Evolutionary conservation across 1,284 basidiomycete species (phyloP), one percentile per base, ranked within the genome.

Genomic region (Ceratobasidium sp.): DNA sequence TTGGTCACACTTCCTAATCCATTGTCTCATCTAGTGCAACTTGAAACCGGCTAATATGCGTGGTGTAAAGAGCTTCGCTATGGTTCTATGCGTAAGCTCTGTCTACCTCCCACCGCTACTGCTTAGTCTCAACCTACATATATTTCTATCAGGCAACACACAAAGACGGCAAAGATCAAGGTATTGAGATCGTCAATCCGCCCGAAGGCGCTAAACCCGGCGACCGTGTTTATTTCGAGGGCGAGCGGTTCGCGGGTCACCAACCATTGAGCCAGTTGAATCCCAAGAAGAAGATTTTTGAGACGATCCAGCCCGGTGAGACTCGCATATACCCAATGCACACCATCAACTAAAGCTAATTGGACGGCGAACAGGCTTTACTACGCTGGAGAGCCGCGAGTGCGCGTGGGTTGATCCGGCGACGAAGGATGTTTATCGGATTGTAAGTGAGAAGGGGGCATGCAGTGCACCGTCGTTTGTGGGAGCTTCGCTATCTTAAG

Each of bases 281-380:
- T 85, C 96, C 96, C 12, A 98, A 98, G 87, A 98, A 97, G 88
- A 99, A 98, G 87, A 94, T 98, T 44, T 98, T 97, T 82, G 97
- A 98, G 87, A 93, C 95, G 0, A 91, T 98, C 69, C 97, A 97
- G 83, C 96, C 96, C 79, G 91, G 93, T 92, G 80, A 40, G 85
- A 33, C 81, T 26, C 44, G 61, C 59, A 50, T 0, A n/a, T 56
- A 26, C 50, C 33, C 46, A 12, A 26, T 15, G 28, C 23, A 44
- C 40, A 46, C 68, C 40, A 28, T 17, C 52, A 46, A 9, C 46
- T 33, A n/a, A 38, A 26, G 15, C 20, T 67, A 33, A 64, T 64
- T 44, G 61, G 57, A 33, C 33, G 33, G 33, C 33, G 33, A 33
- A 33, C 62, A 91, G 94, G 93, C 23, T 97, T 98, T 84, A 96